phyloP scores from a whole-genome alignment of 139 green algal species.

The Ettlia oleoabundans region DNA sequence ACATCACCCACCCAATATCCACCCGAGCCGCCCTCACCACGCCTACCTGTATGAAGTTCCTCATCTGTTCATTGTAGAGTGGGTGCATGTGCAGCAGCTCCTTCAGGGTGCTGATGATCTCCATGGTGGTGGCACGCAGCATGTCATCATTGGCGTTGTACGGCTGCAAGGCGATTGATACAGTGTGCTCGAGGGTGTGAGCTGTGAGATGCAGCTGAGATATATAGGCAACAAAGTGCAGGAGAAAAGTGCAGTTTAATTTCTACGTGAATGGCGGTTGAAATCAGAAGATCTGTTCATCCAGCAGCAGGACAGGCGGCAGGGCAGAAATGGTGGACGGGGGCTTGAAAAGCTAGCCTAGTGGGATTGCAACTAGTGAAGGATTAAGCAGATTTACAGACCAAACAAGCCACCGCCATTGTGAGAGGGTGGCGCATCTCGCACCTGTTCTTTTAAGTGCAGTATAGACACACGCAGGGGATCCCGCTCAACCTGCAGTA shows the following conservation, averaged over 20 bases:
- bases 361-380: background rate
- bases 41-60: constrained; percentile 49
- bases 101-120: constrained; percentile 94
- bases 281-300: no score
- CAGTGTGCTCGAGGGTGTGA: background rate
- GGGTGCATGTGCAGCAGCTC: constrained; percentile 94
- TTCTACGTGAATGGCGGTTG: no score
- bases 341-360: background rate
- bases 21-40: no score
- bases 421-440: no score
- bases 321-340: no score
- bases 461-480: constrained; percentile 84
- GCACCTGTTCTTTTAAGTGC: constrained; percentile 80
- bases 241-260: no score
- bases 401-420: no score
- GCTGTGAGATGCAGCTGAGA: no score
- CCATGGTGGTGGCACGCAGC: constrained; percentile 93
- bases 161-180: constrained; percentile 20
- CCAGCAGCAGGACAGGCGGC: no score
- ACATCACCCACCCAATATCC: background rate
- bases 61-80: constrained; percentile 95
- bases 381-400: background rate
- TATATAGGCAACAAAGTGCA: no score
- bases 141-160: constrained; percentile 85
- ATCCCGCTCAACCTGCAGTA: constrained; percentile 42